phyloP scores from a whole-genome alignment of 441 rosid species.

The Erysimum pusillum region DNA sequence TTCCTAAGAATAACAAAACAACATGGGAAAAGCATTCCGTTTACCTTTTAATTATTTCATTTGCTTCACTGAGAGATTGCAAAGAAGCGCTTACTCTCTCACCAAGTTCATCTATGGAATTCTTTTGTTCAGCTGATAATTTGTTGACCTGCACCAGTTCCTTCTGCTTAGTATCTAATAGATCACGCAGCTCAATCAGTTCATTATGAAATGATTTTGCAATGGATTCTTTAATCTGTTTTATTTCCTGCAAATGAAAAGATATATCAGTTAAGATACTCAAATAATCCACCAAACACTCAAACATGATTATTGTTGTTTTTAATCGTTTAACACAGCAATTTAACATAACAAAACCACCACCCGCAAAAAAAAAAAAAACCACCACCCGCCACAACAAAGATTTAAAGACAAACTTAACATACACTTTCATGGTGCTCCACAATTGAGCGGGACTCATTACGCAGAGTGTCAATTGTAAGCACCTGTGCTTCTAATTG shows the following conservation, averaged over 20 bases:
- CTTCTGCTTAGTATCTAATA: conserved; percentile 63
- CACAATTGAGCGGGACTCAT: conserved; percentile 62
- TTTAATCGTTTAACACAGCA: conserved; percentile 3
- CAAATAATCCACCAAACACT: conserved; percentile 28
- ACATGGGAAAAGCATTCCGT: conserved; percentile 12
- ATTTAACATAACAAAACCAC: conserved; percentile 11
- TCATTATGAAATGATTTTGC: conserved; percentile 62
- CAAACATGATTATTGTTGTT: conserved; percentile 9
- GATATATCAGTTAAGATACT: conserved; percentile 17
- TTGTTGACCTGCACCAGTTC: conserved; percentile 69
- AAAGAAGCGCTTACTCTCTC: conserved; percentile 78
- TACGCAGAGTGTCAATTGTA: conserved; percentile 69
- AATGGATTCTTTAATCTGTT: conserved; percentile 69
- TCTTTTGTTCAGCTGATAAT: conserved; percentile 81
- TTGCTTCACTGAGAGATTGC: conserved; percentile 91
- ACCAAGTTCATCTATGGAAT: conserved; percentile 76
- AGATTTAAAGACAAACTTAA: conserved; percentile 32
- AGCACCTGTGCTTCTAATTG: conserved; percentile 87
- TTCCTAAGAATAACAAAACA: conserved; percentile 20
- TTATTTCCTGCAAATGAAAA: conserved; percentile 67
- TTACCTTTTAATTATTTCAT: conserved; percentile 84
- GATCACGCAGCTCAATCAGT: conserved; percentile 60
- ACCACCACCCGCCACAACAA: too few species aligned
- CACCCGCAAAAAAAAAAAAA: too few species aligned
- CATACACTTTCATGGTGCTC: conserved; percentile 78